Evolutionary conservation across 768 basidiomycete genomes (phyloP), one percentile per base, ranked within the genome.

Genomic region (Phlebiopsis gigantea): DNA sequence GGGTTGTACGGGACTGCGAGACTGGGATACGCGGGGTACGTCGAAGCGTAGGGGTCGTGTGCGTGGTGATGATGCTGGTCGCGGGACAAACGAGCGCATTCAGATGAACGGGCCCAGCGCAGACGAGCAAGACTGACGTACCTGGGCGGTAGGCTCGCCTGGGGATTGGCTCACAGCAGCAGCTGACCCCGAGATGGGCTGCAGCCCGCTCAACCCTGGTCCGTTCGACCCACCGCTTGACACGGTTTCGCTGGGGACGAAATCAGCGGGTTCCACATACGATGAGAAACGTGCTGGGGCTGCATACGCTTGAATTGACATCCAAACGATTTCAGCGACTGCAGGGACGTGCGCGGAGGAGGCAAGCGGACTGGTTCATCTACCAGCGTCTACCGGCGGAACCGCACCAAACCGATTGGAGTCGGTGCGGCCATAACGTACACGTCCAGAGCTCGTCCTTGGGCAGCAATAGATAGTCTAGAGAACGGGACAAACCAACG

Each of bases 131-230:
- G n/a, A 28, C 7, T 17, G 25, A 34, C 58, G 30, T n/a, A 59
- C 58, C 46, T 59, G 58, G 34, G 53, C 47, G 53, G 58, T 26
- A 2, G 47, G 17, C 28, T 51, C 50, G 14, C 43, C 21, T 42
- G 53, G n/a, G 44, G 58, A 49, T 59, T 59, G 58, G 58, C 55
- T 59, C 58, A 59, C 58, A 46, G 24, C 39, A 28, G 57, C 43
- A 10, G 49, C 42, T 50, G 58, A 39, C 50, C 17, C 30, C 8
- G 53, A 24, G 30, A 55, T 26, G 14, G 39, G 26, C 42, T 53
- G 41, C 57, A 51, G 42, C 29, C 42, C 57, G 10, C 19, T 21
- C 57, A 55, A 43, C 46, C 46, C 53, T 49, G 58, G 58, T 55
- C 58, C 58, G 42, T 22, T 46, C 31, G 46, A 15, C 15, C 50